These are phyloP conservation scores for Magnusiomyces suaveolens DNA, from an alignment of 1,139 yeast species.

Conservation along the genomic window DNA sequence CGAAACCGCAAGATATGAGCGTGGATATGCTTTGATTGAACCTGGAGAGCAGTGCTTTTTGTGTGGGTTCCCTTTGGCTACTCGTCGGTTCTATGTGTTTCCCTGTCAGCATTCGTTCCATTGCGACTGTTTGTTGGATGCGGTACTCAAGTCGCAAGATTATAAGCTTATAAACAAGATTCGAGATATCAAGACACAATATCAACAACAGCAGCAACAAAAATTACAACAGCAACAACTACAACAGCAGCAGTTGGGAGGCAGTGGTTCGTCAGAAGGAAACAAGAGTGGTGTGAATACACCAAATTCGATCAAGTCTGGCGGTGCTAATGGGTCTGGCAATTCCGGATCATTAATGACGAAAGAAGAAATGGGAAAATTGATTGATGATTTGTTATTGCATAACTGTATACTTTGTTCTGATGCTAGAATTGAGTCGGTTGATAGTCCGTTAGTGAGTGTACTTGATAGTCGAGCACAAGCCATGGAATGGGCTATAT, in stretches of 20 bases:
- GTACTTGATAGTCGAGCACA: conserved; percentile 10
- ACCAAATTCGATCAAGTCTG: not conserved
- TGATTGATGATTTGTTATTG: conserved; percentile 52
- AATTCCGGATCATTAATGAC: conserved; percentile 18
- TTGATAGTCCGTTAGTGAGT: conserved; percentile 47
- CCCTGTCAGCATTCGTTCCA: conserved; percentile 92
- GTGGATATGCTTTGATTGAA: conserved; percentile 51
- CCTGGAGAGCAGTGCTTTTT: conserved; percentile 77
- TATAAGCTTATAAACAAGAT: conserved; percentile 57
- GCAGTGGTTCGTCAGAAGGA: not conserved
- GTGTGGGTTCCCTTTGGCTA: conserved; percentile 59
- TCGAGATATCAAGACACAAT: conserved; percentile 41
- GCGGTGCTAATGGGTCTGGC: not conserved
- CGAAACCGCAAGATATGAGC: conserved; percentile 46
- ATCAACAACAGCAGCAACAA: conserved; percentile 18
- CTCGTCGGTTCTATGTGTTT: conserved; percentile 67
- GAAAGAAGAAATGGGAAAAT: conserved; percentile 30
- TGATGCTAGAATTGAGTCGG: conserved; percentile 57
- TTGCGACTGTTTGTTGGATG: conserved; percentile 67
- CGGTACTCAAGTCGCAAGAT: conserved; percentile 53
- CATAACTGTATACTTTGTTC: conserved; percentile 75
- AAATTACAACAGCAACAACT: conserved; percentile 4
- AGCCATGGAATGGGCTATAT: conserved; percentile 14
- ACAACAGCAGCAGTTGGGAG: too few relatives aligned
- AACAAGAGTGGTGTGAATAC: conserved; percentile 19